Evolutionary conservation across 441 rosid genomes (phyloP), one percentile per base, ranked within the genome.

Genomic region (Kokia cookei): DNA sequence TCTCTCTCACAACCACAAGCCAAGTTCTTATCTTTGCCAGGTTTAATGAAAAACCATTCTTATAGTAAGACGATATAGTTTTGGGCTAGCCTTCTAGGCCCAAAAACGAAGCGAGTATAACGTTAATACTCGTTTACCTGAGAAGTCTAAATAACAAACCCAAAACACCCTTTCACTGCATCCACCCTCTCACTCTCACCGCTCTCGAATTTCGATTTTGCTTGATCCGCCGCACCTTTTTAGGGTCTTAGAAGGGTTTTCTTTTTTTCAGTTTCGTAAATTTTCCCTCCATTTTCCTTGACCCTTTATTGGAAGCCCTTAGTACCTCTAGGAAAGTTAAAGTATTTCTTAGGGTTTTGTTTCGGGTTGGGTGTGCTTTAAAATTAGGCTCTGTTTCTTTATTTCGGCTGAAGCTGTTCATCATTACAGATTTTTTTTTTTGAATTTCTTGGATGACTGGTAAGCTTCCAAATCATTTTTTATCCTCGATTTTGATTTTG

Each of bases 131-230:
- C 65, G 29, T 68, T 68, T 27, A 47, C 14, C 37, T 69, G 15
- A 17, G 9, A n/a, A 2, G 58, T 45, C 75, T 61, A 82, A 79
- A 82, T 32, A 82, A 76, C 45, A 54, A 66, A 70, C 69, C 9
- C 57, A 58, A 29, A 29, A 51, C 50, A 10, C 26, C 7, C 29
- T 19, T 19, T 15, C 58, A 1, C 5, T 22, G 43, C 78, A 15
- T 73, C 77, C 42, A 19, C 53, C 78, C 61, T 50, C 59, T 42
- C 54, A 35, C 7, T 53, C 6, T 43, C 15, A 26, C 59, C 50
- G 55, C 72, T 60, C 40, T 15, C 70, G 55, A 63, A 74, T 63
- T 59, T 24, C 29, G 72, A 32, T 76, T 50, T 4, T 51, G 17
- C 63, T 69, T 26, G 72, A 65, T 75, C 42, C 64, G n/a, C n/a